A percentile compares a stretch with the other conserved stretches of the same genome.
These are phyloP conservation scores for Penicillium herquei DNA, from an alignment of 495 filamentous ascomycete genomes.

Conservation along the genomic window DNA sequence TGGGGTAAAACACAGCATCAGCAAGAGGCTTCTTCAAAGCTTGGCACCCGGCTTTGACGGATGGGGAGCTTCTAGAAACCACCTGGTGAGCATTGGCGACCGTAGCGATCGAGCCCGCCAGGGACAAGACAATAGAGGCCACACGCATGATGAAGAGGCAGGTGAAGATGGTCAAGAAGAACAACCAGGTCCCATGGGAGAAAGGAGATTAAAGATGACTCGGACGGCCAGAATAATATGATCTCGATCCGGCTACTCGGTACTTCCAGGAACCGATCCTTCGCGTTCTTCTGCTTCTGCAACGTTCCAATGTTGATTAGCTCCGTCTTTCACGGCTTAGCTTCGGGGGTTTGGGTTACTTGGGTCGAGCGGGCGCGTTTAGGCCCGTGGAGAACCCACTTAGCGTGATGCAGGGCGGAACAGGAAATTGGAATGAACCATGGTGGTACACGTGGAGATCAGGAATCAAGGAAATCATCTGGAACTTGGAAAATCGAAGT, in stretches of 20 bases:
- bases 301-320: background rate
- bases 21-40: conserved; percentile 16
- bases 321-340: background rate
- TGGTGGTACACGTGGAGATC: too few relatives aligned
- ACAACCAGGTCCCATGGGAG: background rate
- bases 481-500: too few relatives aligned
- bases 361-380: conserved; percentile 2
- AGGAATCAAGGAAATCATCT: too few relatives aligned
- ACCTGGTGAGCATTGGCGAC: background rate
- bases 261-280: too few relatives aligned
- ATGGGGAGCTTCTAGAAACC: background rate
- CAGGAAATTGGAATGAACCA: conserved; percentile 10
- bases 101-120: conserved; percentile 15
- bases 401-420: conserved; percentile 7
- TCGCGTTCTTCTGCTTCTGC: too few relatives aligned
- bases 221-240: background rate
- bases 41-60: conserved; percentile 14
- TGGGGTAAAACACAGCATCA: conserved; percentile 21
- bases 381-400: conserved; percentile 13
- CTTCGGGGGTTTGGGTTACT: conserved; percentile 1
- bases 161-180: background rate
- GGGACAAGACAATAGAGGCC: conserved; percentile 16
- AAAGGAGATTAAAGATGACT: background rate
- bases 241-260: too few relatives aligned
- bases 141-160: conserved; percentile 20